Base-by-base conservation (phyloP, 176 grass and related monocot genomes). In the Bothriochloa decipiens region DNA sequence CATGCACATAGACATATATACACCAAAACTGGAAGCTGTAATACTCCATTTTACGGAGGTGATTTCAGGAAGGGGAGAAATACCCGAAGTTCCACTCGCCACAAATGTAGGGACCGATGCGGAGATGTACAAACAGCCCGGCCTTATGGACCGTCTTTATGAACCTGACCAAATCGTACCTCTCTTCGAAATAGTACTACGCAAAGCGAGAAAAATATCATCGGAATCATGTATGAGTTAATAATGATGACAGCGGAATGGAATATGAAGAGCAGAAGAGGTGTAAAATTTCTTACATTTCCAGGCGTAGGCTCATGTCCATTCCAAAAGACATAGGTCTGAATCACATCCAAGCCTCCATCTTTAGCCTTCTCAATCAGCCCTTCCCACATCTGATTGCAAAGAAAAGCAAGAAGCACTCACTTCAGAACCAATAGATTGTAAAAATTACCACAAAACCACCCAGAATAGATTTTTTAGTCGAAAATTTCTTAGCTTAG, bases 41-140 rank as follows among this genome's bases (percentile, higher is more conserved):
- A 71, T 57, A n/a, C 27, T 43, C 18, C 36, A 45, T 49, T 82
- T 26, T 40, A 68, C 26, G n/a, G 58, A 15, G 14, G 4, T 82
- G 78, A 76, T 46, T 66, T 61, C 17, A 90, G 40, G 43, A 83
- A 17, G 32, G 17, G 79, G 79, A 32, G 74, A 55, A 68, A 74
- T 92, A 99, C 97, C 96, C 97, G 28, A 99, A 99, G 88, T 99
- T 99, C 97, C 97, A 99, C 85, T 99, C 97, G 84, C 93, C 97
- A 12, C 97, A 99, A 55, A 99, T 89, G 84, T 99, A 99, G 57
- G 97, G 97, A 53, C 97, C 97, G 76, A 99, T 91, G 77, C 97
- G 93, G 45, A 99, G 93, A 81, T 99, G 97, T 16, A 99, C 97
- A 89, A 92, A 96, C 67, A 99, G 26, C 58, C 93, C 97, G 62